phyloP scores from a whole-genome alignment of 2,329 filamentous ascomycete species.

The Ilyonectria sp. region DNA sequence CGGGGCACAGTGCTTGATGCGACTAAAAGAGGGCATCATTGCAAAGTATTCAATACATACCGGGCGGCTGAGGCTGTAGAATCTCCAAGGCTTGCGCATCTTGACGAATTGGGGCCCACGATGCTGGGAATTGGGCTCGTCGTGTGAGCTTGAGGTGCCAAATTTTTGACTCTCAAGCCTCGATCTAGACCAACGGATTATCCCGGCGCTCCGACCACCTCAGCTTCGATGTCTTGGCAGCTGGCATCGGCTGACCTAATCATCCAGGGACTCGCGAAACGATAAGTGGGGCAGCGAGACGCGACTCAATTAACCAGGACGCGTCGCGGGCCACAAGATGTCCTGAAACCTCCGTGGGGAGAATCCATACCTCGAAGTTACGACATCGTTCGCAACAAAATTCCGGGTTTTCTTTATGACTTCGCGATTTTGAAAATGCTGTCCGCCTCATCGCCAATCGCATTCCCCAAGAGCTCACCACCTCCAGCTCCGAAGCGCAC shows the following conservation, averaged over 20 bases:
- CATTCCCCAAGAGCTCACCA: conserved; percentile 67
- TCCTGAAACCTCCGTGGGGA: conserved; percentile 22
- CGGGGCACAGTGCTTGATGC: conserved; percentile 11
- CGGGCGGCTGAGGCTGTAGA: conserved; percentile 76
- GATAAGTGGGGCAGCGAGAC: conserved; percentile 41
- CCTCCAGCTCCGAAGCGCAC: conserved; percentile 54
- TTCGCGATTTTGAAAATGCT: conserved; percentile 62
- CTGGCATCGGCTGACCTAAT: conserved; percentile 44
- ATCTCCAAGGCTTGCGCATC: conserved; percentile 72
- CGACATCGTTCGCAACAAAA: conserved; percentile 6
- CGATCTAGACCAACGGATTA: conserved; percentile 48
- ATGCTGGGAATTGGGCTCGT: conserved; percentile 45
- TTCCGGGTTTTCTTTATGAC: neutral
- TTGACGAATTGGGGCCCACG: conserved; percentile 53
- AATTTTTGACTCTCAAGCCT: conserved; percentile 49
- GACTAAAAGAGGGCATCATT: conserved; percentile 17
- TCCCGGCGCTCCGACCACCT: conserved; percentile 43
- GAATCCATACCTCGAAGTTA: conserved; percentile 19
- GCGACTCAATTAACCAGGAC: conserved; percentile 51
- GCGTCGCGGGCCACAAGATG: conserved; percentile 39
- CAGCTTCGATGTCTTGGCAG: neutral
- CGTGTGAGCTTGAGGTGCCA: conserved; percentile 47
- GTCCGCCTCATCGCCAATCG: conserved; percentile 71
- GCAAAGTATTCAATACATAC: conserved; percentile 61
- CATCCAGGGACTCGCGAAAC: neutral